These are phyloP conservation scores for Aphanoascus verrucosus DNA, from an alignment of 2,329 filamentous ascomycete genomes.

Conservation along the genomic window DNA sequence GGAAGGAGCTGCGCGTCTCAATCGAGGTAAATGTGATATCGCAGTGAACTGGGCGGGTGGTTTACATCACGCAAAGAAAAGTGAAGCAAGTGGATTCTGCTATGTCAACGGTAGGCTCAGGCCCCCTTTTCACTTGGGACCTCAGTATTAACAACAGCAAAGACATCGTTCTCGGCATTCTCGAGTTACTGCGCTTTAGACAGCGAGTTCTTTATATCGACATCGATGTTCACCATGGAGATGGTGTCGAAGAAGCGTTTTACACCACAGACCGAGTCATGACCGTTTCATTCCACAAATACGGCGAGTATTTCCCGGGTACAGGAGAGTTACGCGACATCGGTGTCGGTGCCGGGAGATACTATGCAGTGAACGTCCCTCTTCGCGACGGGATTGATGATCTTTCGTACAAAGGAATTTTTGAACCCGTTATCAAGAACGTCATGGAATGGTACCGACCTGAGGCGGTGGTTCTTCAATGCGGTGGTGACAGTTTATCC, in stretches of 20 bases:
- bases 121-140: background rate
- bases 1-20: constrained; percentile 59
- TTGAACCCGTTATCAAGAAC: constrained; percentile 56
- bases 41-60: constrained; percentile 84
- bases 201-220: constrained; percentile 56
- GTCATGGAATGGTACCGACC: constrained; percentile 61
- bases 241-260: constrained; percentile 61
- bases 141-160: constrained; percentile 10
- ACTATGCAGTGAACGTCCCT: constrained; percentile 60
- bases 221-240: constrained; percentile 57
- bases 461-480: constrained; percentile 58
- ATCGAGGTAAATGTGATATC: constrained; percentile 57
- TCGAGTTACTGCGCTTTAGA: constrained; percentile 54
- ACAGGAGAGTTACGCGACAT: constrained; percentile 60
- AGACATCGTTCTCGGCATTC: constrained; percentile 58
- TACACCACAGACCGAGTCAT: constrained; percentile 62
- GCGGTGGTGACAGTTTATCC: constrained; percentile 56
- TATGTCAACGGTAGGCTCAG: constrained; percentile 67
- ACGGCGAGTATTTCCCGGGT: constrained; percentile 61
- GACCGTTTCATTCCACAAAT: constrained; percentile 63
- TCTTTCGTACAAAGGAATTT: constrained; percentile 55
- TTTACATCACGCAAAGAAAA: constrained; percentile 90
- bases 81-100: constrained; percentile 90
- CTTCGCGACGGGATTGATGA: constrained; percentile 60
- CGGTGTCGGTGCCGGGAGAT: constrained; percentile 55